Base-by-base conservation (phyloP, 139 green algal species). In the Chlamydomonas sp. region DNA sequence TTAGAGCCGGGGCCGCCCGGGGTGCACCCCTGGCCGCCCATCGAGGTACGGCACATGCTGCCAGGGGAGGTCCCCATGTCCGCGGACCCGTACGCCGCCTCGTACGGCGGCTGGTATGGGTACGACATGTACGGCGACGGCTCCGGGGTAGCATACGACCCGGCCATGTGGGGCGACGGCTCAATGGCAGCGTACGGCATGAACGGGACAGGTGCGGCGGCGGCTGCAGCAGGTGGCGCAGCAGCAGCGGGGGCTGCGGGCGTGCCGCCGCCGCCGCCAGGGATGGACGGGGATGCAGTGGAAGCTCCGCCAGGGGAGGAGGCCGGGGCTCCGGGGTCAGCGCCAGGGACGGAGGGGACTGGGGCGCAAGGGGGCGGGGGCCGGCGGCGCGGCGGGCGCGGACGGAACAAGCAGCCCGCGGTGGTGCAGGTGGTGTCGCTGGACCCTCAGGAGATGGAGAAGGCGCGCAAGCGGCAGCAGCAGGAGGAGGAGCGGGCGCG, bases 371-470 rank as follows among this genome's bases (percentile, higher is more conserved):
- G 31, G 31, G 74, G 66, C 1, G 8, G 10, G 63, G 69, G 84
- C 1, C 78, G 71, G 20, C 20, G 79, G 7, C 17, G 79, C 6
- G 73, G 72, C 67, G 73, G 71, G 16, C 78, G 77, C 62, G 75
- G 84, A n/a, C 78, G 86, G 78, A 84, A 89, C 73, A 89, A 90
- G n/a, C 88, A 85, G 67, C 85, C 86, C 1, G 79, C 94, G 59
- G 89, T 90, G 61, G 92, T 96, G 67, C 92, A 93, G 76, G 83
- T 93, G 63, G 88, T 90, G 57, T 76, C 20, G 20, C 58, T 89
- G 77, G 87, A 90, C 77, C 64, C 73, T 18, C 79, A 72, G 68
- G 79, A 85, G 63, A 57, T 85, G 82, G 85, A 88, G 67, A 67
- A 60, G 78, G 83, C 83, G 31, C 68, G 61, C 14, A 87, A 87